Evolutionary conservation across 2,329 filamentous ascomycete species (phyloP), one percentile per base, ranked within the genome.

Genomic region (Penicillium capsulatum): DNA sequence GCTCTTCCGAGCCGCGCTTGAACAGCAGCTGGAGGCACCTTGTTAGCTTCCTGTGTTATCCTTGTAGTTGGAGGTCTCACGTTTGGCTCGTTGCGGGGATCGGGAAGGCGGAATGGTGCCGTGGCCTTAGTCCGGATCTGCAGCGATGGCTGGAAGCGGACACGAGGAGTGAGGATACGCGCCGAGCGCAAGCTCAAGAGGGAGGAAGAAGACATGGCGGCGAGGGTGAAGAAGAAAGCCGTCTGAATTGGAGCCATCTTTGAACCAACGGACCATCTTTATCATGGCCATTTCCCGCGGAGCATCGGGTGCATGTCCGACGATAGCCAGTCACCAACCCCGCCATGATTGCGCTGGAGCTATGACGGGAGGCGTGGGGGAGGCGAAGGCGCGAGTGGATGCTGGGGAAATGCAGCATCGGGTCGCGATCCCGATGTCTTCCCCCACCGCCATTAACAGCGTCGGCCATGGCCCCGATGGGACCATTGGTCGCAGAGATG

Each of bases 31-130:
- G 14, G 22, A 4, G 5, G 10, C 33, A n/a, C n/a, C 10, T 7
- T 3, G n/a, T 41, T 22, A 36, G 24, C 20, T 41, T 22, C 10
- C 9, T 26, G 17, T 26, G n/a, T 10, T 5, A 29, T 15, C 14
- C 4, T 27, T 6, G 4, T 8, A 7, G 15, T 34, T 3, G 2
- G 1, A 7, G 7, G n/a, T 48, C 58, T 51, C 27, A 61, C 56
- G 37, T 63, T 70, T 32, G 54, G 64, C 61, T 63, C 59, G 34
- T 63, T 63, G 27, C 57, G 48, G 13, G 59, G 50, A 32, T 50
- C 59, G 3, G 59, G 59, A 6, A 63, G 57, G 27, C 53, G 47
- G 39, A 61, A 63, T 13, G 59, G 59, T 2, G 49, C 40, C 1
- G 59, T 63, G 2, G 56, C 49, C 32, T 57, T 55, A 24, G 41